phyloP scores from a whole-genome alignment of 2,329 filamentous ascomycete genomes.

The Metarhizium rileyi region DNA sequence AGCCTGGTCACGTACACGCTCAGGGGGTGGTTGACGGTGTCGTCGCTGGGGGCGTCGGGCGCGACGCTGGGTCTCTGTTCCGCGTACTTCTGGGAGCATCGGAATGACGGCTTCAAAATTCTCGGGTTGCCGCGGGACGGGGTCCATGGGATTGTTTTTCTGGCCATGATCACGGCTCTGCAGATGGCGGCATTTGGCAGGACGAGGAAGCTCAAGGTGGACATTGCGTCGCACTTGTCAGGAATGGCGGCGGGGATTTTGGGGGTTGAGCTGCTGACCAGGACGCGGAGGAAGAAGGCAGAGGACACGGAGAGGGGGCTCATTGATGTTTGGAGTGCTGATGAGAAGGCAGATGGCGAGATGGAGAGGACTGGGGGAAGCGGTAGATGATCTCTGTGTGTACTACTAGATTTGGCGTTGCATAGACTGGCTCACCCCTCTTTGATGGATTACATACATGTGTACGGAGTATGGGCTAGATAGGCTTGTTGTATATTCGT shows the following conservation, averaged over 20 bases:
- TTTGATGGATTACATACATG: neutral
- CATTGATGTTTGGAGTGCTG: slow-evolving; percentile 8
- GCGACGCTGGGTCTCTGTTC: slow-evolving; percentile 51
- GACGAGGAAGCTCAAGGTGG: slow-evolving; percentile 31
- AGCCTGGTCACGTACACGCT: slow-evolving; percentile 43
- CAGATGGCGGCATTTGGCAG: slow-evolving; percentile 39
- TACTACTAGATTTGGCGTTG: neutral
- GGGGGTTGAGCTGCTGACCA: slow-evolving; percentile 26
- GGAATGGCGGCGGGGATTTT: slow-evolving; percentile 39
- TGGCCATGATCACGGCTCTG: slow-evolving; percentile 40
- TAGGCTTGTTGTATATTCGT: no score
- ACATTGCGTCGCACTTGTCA: slow-evolving; percentile 43
- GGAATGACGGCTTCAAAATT: slow-evolving; percentile 45
- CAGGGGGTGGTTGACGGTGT: slow-evolving; percentile 32
- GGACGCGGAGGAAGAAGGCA: slow-evolving; percentile 10
- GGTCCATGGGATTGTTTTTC: slow-evolving; percentile 43
- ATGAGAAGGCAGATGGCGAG: neutral
- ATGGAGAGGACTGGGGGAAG: neutral
- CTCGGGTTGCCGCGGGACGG: slow-evolving; percentile 48
- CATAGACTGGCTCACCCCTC: neutral
- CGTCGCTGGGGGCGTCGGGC: slow-evolving; percentile 58
- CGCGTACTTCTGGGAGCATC: slow-evolving; percentile 52
- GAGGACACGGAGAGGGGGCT: slow-evolving; percentile 9
- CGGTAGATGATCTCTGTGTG: neutral
- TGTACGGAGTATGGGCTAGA: neutral